These are phyloP conservation scores for Metarhizium guizhouense DNA, from an alignment of 2,329 filamentous ascomycete species.

Conservation along the genomic window DNA sequence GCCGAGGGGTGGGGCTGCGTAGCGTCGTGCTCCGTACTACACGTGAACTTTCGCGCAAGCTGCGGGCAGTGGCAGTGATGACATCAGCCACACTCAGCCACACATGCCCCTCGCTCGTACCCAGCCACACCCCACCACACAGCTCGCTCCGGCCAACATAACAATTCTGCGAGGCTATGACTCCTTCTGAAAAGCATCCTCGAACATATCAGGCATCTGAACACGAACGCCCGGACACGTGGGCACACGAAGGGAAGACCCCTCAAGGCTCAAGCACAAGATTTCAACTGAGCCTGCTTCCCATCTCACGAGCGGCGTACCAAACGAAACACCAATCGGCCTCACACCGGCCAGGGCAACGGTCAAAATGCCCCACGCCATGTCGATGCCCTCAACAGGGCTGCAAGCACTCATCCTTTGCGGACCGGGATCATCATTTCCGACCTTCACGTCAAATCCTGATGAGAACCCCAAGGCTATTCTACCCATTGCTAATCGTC, in stretches of 20 bases:
- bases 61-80: neutral
- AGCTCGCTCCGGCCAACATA: neutral
- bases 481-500: constrained; percentile 72
- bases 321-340: neutral
- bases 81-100: constrained; percentile 1
- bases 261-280: neutral
- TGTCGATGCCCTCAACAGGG: constrained; percentile 62
- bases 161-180: constrained; percentile 4
- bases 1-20: too few relatives aligned
- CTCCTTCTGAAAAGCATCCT: neutral
- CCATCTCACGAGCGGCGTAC: neutral
- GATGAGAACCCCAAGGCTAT: constrained; percentile 76
- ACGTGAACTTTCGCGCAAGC: too few relatives aligned
- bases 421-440: constrained; percentile 72
- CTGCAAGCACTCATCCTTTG: constrained; percentile 79
- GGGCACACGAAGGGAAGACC: neutral
- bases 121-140: neutral
- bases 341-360: neutral
- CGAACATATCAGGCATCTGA: neutral
- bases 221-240: neutral
- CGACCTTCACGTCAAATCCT: constrained; percentile 73
- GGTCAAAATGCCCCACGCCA: constrained; percentile 61
- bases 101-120: neutral
- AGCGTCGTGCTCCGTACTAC: neutral
- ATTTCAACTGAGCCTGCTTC: neutral